Evolutionary conservation across 805 yeast species (phyloP), one percentile per base, ranked within the genome.

Genomic region (Wickerhamiella domercqiae): DNA sequence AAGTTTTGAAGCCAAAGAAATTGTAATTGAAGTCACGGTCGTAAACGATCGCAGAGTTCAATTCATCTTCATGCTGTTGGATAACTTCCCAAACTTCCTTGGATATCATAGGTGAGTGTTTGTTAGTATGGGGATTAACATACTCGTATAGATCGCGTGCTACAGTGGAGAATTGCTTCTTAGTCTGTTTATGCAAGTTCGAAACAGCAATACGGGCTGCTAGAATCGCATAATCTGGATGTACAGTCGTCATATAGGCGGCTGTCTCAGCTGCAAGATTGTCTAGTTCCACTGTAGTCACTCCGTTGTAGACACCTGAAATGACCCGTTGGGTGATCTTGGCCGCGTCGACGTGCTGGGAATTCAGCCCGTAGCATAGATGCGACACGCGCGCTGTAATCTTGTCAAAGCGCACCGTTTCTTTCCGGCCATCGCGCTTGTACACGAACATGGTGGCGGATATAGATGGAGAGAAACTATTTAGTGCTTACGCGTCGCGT

Each of bases 141-240:
- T 83, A 87, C 46, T 67, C 67, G 60, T 75, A 83, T 48, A 87
- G 66, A 41, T 77, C 76, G 43, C 69, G 68, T 39, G 80, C 63
- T 35, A 83, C 93, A 49, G 73, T 75, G 29, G 93, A 77, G 51
- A 80, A 87, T 53, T 69, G 78, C 60, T 80, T 79, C 43, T 83
- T 79, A 37, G 96, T 86, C 63, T 84, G 94, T 62, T 86, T 86
- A 66, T 87, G 96, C 55, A 90, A 68, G 59, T 83, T 83, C 30
- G 95, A 81, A 39, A 90, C 77, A 16, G 97, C 96, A 43, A 87
- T 78, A 64, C 98, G 76, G 25, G 97, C 96, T 38, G 96, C 96
- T 50, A 84, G 68, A 31, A 76, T 74, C 20, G 96, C 95, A 52
- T 87, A 86, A 62, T 90, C 97, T n/a, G 97, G 97, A 59, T 87